Conservation (phyloP, 2,329 filamentous ascomycete genomes). For the Emericellopsis atlantica region DNA sequence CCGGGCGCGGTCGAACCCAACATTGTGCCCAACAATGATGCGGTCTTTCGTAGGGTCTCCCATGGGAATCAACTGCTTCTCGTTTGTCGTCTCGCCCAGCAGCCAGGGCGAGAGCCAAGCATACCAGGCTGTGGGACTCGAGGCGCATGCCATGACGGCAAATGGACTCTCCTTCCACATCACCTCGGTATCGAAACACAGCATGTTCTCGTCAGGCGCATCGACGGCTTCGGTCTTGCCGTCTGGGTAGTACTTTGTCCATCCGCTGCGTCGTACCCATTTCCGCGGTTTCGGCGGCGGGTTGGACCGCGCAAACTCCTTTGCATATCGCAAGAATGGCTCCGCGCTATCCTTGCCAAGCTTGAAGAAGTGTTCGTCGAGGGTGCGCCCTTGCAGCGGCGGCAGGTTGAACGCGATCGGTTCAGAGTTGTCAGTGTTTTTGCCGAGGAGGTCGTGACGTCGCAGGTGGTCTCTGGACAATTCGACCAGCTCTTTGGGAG, state of each 20-base stretch:
- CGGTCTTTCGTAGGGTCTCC: slow-evolving; percentile 63
- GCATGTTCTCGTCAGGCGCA: slow-evolving; percentile 65
- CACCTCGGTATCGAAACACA: slow-evolving; percentile 94
- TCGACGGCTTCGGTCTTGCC: slow-evolving; percentile 59
- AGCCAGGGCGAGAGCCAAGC: slow-evolving; percentile 96
- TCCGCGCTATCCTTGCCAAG: slow-evolving; percentile 79
- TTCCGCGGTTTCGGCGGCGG: slow-evolving; percentile 47
- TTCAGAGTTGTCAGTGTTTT: slow-evolving; percentile 64
- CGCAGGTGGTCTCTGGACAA: slow-evolving; percentile 72
- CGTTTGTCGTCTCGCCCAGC: slow-evolving; percentile 63
- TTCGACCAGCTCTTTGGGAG: slow-evolving; percentile 60
- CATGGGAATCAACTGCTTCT: slow-evolving; percentile 74
- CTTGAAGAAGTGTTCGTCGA: slow-evolving; percentile 91
- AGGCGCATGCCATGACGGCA: slow-evolving; percentile 94
- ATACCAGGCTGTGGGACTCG: slow-evolving; percentile 86
- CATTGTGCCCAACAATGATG: slow-evolving; percentile 85
- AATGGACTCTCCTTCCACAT: slow-evolving; percentile 90
- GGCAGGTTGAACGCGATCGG: slow-evolving; percentile 85
- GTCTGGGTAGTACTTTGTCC: slow-evolving; percentile 82
- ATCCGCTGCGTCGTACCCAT: slow-evolving; percentile 74
- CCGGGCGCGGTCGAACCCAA: slow-evolving; percentile 86
- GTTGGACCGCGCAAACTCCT: slow-evolving; percentile 54
- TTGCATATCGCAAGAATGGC: slow-evolving; percentile 66
- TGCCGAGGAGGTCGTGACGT: slow-evolving; percentile 79
- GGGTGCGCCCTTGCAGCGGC: slow-evolving; percentile 58